Evolutionary conservation across 352 stramenopile genomes (phyloP).

Genomic region (Pythium diclinum): DNA sequence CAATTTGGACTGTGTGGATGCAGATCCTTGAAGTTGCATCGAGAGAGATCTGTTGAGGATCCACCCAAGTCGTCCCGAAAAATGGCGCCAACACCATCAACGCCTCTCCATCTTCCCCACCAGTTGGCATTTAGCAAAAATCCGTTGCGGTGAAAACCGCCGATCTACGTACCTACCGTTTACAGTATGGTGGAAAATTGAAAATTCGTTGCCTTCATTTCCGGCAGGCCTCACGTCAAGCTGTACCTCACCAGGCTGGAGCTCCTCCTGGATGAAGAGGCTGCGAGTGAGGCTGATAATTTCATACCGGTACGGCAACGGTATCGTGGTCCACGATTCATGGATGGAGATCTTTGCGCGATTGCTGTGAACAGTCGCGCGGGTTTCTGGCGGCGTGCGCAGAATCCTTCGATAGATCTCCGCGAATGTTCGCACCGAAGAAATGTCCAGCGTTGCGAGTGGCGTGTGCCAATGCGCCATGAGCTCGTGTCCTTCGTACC

Average conservation of each 20-base stretch:
- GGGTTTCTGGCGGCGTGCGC: conserved; percentile 11
- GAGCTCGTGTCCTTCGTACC: not conserved
- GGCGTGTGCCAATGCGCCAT: not conserved
- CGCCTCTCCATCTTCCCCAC: not conserved
- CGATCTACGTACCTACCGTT: not conserved
- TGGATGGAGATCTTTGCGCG: not conserved
- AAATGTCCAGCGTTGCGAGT: not conserved
- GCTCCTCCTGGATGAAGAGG: too few relatives aligned
- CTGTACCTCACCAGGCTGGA: not conserved
- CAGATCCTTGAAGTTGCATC: conserved; percentile 5
- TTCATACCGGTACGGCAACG: not conserved
- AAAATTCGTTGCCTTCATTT: not conserved
- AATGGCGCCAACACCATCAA: not conserved
- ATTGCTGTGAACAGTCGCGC: conserved; percentile 10
- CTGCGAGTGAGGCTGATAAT: too few relatives aligned
- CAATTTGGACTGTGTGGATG: not conserved
- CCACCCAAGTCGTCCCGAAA: conserved; percentile 5
- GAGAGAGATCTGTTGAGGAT: not conserved
- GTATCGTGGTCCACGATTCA: not conserved
- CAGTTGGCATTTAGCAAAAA: not conserved
- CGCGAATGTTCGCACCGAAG: conserved; percentile 13
- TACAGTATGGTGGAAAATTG: too few relatives aligned
- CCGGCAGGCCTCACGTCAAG: not conserved
- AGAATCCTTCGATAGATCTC: conserved; percentile 12
- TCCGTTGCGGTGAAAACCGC: not conserved